A percentile compares a stretch with the other conserved stretches of the same genome.
Evolutionary conservation across 257 asterid species (phyloP).

Genomic region (Plantago major): DNA sequence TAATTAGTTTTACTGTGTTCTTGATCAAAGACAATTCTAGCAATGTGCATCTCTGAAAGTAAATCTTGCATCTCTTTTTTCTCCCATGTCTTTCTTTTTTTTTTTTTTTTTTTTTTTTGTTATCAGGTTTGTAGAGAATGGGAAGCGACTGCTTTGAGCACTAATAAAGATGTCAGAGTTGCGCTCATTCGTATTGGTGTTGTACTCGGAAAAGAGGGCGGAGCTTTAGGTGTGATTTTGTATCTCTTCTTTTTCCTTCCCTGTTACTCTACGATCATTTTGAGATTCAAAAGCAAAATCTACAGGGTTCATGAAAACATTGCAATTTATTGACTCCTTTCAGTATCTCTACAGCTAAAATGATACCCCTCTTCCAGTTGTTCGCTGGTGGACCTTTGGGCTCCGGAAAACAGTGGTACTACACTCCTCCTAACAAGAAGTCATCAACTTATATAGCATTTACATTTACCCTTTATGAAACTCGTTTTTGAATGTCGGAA

Average conservation of each 20-base stretch:
- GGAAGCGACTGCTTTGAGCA: conserved; percentile 81
- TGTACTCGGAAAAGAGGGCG: conserved; percentile 97
- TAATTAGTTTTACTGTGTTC: conserved; percentile 13
- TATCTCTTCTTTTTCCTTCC: not conserved
- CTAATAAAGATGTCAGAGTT: conserved; percentile 64
- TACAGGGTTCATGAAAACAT: not conserved
- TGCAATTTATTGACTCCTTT: conserved; percentile 10
- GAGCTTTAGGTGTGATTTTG: conserved; percentile 67
- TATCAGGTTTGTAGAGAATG: conserved; percentile 93
- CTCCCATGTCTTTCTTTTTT: too few species aligned
- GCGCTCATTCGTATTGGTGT: conserved; percentile 80
- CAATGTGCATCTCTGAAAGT: not conserved
- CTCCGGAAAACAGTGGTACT: conserved; percentile 90
- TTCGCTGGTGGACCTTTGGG: conserved; percentile 99
- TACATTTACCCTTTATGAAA: too few species aligned
- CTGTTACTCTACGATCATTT: not conserved
- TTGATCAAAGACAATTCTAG: not conserved
- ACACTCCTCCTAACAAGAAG: not conserved
- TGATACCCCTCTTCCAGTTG: conserved; percentile 87
- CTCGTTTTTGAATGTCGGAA: not conserved
- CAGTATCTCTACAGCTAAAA: conserved; percentile 60
- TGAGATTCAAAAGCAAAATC: not conserved
- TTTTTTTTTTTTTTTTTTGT: not conserved
- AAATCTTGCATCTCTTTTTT: not conserved
- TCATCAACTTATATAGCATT: too few species aligned